Conservation (phyloP, 306 rosid species). For the Begonia masoniana region DNA sequence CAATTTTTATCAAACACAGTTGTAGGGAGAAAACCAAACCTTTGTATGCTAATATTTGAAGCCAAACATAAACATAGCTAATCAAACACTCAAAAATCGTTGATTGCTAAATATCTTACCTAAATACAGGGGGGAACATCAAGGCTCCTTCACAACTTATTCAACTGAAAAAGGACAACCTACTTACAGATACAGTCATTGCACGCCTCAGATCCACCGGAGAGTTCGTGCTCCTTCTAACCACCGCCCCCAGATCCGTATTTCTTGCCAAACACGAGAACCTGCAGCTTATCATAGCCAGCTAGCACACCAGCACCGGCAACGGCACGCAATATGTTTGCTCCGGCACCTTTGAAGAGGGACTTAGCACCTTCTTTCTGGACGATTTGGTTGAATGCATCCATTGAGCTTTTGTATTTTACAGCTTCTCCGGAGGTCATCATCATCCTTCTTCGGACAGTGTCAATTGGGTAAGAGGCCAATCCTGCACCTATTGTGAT, state of each 20-base stretch:
- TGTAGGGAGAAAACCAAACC: too few relatives aligned
- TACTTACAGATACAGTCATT: too few relatives aligned
- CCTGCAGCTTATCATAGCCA: background rate
- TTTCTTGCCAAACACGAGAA: background rate
- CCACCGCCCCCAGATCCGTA: background rate
- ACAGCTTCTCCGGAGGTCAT: slow-evolving; percentile 2
- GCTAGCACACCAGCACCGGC: slow-evolving; percentile 1
- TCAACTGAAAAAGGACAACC: too few relatives aligned
- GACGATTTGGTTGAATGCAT: background rate
- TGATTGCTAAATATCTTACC: too few relatives aligned
- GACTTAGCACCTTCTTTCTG: slow-evolving; percentile 1
- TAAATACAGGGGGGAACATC: too few relatives aligned
- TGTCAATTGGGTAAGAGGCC: background rate
- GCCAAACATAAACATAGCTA: too few relatives aligned
- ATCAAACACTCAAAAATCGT: too few relatives aligned
- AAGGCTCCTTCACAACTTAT: too few relatives aligned
- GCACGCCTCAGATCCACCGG: too few relatives aligned
- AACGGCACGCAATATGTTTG: background rate
- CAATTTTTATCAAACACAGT: too few relatives aligned
- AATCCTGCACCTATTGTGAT: background rate
- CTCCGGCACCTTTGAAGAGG: slow-evolving; percentile 1
- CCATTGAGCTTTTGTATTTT: background rate
- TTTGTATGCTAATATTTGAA: too few relatives aligned
- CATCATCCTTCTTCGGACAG: slow-evolving; percentile 1
- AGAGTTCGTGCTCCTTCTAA: too few relatives aligned